Base-by-base conservation (phyloP, 2,329 filamentous ascomycete species). In the Cercospora janseana region DNA sequence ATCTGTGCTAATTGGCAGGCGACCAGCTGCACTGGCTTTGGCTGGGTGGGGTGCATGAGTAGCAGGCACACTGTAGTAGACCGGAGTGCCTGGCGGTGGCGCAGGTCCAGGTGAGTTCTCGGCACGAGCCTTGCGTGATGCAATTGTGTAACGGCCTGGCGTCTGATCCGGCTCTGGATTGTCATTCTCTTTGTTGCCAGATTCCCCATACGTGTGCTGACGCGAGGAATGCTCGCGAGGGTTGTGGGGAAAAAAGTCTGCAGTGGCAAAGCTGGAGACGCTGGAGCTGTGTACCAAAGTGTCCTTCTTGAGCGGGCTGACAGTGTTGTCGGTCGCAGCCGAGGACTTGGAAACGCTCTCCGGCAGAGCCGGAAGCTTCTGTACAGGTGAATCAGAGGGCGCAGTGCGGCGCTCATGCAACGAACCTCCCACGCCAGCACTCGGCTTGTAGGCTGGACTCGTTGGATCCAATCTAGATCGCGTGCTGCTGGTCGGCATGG, bases 241-340 rank as follows among this genome's bases (percentile, higher is more conserved):
- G 49, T 70, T 67, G 54, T 58, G 58, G 7, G 68, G 68, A 51
- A 70, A 70, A 63, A 70, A 70, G 54, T 70, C 67, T 15, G 64
- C 63, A 8, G 68, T 70, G 24, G 60, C 60, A 49, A 68, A 65
- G 54, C 68, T 70, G 7, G 67, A 63, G n/a, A 63, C 52, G 49
- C 67, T 70, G 4, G 66, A 67, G 49, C 60, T 64, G 44, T 62
- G 59, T 4, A 63, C 23, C 24, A 58, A 56, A 27, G 51, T 35
- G 35, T 51, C 55, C 54, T 59, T 59, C 49, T 60, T 61, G 7
- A 51, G 32, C n/a, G 60, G 60, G 38, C 54, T 60, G 53, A 57
- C 52, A 4, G 58, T 58, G 8, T 61, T 58, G 16, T 57, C 47
- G 26, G 60, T 56, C 1, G 40, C 49, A 38, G 10, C 49, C 3